These are phyloP conservation scores for Platanus orientalis DNA, from an alignment of 164 flowering plant species.

Conservation along the genomic window DNA sequence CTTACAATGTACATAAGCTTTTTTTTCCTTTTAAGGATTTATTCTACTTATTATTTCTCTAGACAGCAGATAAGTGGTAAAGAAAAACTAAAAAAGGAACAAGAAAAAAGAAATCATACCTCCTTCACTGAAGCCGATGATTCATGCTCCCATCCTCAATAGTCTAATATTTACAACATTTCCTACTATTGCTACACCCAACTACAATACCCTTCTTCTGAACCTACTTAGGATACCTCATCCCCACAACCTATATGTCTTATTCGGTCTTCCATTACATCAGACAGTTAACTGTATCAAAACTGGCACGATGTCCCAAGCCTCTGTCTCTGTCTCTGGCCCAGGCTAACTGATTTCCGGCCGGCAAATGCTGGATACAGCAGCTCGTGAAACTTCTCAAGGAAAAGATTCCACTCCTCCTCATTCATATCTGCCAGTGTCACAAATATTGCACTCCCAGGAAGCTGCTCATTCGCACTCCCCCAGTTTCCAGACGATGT, in stretches of 20 bases:
- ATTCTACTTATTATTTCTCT: too few relatives aligned
- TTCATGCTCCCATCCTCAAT: slow-evolving; percentile 3
- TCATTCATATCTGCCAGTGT: slow-evolving; percentile 46
- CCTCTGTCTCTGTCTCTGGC: slow-evolving; percentile 51
- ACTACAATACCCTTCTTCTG: not conserved
- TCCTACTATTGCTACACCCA: not conserved
- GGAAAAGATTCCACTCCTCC: slow-evolving; percentile 50
- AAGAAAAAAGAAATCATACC: not conserved
- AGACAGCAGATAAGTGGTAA: too few relatives aligned
- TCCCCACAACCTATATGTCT: not conserved
- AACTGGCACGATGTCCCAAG: slow-evolving; percentile 72
- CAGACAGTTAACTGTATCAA: slow-evolving; percentile 32
- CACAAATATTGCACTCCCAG: slow-evolving; percentile 48
- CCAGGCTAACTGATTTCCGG: slow-evolving; percentile 26
- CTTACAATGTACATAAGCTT: too few relatives aligned
- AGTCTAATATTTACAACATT: slow-evolving; percentile 13
- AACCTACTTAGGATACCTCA: too few relatives aligned
- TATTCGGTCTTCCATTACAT: too few relatives aligned
- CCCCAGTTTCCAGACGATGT: slow-evolving; percentile 34
- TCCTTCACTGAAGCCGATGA: slow-evolving; percentile 2
- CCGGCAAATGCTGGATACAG: slow-evolving; percentile 41
- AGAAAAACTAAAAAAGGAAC: not conserved
- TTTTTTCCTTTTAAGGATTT: too few relatives aligned
- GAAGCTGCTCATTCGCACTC: slow-evolving; percentile 49
- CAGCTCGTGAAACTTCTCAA: slow-evolving; percentile 46